Percentiles rank a stretch among this genome's conserved stretches.
Conservation (phyloP, 441 rosid species). For the Pelargonium australe region DNA sequence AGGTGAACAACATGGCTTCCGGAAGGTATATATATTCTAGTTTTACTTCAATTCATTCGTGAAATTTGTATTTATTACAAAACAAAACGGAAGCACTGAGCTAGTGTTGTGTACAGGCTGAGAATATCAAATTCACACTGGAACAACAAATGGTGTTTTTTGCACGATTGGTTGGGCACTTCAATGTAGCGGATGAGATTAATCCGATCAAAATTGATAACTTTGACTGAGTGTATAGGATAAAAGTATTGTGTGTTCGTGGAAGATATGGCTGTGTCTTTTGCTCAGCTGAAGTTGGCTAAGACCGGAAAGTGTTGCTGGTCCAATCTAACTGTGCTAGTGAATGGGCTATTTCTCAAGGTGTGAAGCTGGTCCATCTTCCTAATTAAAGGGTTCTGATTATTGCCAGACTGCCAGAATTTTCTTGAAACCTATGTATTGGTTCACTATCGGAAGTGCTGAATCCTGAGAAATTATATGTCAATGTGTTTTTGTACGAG, state of each 20-base stretch:
- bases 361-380: no score
- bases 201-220: slow-evolving; percentile 60
- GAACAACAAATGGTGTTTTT: slow-evolving; percentile 86
- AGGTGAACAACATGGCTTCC: slow-evolving; percentile 87
- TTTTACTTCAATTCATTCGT: slow-evolving; percentile 5
- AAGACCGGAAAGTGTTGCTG: not conserved
- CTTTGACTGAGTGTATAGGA: slow-evolving; percentile 37
- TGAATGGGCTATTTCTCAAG: no score
- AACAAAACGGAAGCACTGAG: not conserved
- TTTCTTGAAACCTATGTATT: no score
- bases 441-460: not conserved
- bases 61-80: not conserved
- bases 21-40: slow-evolving; percentile 46
- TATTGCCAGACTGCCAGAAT: no score
- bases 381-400: no score
- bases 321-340: no score
- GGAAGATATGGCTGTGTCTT: not conserved
- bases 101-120: slow-evolving; percentile 45
- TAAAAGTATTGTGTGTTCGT: not conserved
- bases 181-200: slow-evolving; percentile 60
- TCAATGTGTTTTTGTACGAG: not conserved
- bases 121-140: slow-evolving; percentile 76
- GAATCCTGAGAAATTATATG: not conserved
- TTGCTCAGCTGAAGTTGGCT: not conserved
- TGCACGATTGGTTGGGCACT: slow-evolving; percentile 61